These are phyloP conservation scores for Jatropha curcas DNA, from an alignment of 345 rosid species.

Conservation along the genomic window DNA sequence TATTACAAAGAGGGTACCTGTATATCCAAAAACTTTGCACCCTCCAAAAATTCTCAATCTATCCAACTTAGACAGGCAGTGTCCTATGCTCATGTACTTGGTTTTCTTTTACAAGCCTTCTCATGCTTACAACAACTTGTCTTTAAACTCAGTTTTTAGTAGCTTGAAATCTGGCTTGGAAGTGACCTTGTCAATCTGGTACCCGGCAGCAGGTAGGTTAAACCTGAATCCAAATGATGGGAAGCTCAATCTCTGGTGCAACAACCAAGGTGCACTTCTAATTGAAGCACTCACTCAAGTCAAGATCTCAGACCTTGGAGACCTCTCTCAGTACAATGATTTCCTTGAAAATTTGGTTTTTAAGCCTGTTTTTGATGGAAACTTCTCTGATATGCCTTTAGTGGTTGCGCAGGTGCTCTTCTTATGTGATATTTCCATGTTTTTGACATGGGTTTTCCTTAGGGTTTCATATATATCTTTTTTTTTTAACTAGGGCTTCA, in stretches of 20 bases:
- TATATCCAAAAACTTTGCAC: conserved; percentile 30
- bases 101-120: conserved; percentile 57
- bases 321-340: conserved; percentile 50
- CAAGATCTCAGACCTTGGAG: conserved; percentile 56
- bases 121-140: conserved; percentile 22
- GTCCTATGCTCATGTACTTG: conserved; percentile 60
- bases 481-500: too few relatives aligned
- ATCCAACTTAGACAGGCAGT: conserved; percentile 69
- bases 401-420: conserved; percentile 62
- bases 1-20: conserved; percentile 29
- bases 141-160: conserved; percentile 36
- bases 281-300: conserved; percentile 44
- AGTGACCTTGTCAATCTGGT: conserved; percentile 57
- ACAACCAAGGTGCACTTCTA: conserved; percentile 50
- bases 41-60: conserved; percentile 39
- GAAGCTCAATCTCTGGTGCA: conserved; percentile 60
- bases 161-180: conserved; percentile 54
- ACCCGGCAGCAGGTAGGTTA: conserved; percentile 64
- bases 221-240: conserved; percentile 41
- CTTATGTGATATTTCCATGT: too few relatives aligned
- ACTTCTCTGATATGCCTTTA: conserved; percentile 56
- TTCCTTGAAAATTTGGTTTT: conserved; percentile 51
- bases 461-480: neutral
- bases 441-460: neutral
- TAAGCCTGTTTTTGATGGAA: conserved; percentile 43